Base-by-base conservation (phyloP, 1,139 yeast genomes). In the Geotrichum phurueaensis region DNA sequence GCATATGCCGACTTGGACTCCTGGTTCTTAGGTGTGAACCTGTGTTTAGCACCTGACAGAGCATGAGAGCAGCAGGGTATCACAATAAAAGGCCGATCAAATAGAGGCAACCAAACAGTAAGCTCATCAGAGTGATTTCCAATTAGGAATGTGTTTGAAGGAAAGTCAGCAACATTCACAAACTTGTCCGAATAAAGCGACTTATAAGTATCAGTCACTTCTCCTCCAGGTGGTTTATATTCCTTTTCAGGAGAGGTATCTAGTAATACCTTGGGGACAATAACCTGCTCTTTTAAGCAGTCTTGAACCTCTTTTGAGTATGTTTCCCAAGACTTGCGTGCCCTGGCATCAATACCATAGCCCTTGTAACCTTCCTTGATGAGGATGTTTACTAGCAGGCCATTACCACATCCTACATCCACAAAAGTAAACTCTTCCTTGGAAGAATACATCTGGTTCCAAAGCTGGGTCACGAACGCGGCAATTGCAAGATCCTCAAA, bases 401-500 rank as follows among this genome's bases (percentile, higher is more conserved):
- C 99, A 73, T 94, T 94, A 9, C 99, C 99, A 76, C 99, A 94
- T 0, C 99, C 99, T 61, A 92, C 73, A 72, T 94, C 99, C 63
- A 95, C 81, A 70, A 92, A 92, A 66, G 86, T 85, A 70, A 89
- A 84, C 18, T 76, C 76, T 1, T 75, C 70, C 43, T 78, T 77
- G 49, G 73, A 57, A n/a, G 71, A 72, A 66, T 86, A 88, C 61
- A 83, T 82, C 54, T 80, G 76, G 7, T 76, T 76, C 98, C 98
- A 92, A 49, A 89, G 79, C 71, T 89, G 96, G n/a, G 92, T 87
- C 62, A 94, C 77, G 68, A 92, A 94, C 0, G 98, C 96, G 0
- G 98, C 98, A 66, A 94, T 92, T 1, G 97, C 96, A 60, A 94
- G 81, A 71, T 94, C 99, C 76, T 94, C 99, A 75, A 92, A 94